A percentile compares a stretch with the other conserved stretches of the same genome.
Evolutionary conservation across 768 basidiomycete genomes (phyloP).

Genomic region (Daedaleopsis sinensis): DNA sequence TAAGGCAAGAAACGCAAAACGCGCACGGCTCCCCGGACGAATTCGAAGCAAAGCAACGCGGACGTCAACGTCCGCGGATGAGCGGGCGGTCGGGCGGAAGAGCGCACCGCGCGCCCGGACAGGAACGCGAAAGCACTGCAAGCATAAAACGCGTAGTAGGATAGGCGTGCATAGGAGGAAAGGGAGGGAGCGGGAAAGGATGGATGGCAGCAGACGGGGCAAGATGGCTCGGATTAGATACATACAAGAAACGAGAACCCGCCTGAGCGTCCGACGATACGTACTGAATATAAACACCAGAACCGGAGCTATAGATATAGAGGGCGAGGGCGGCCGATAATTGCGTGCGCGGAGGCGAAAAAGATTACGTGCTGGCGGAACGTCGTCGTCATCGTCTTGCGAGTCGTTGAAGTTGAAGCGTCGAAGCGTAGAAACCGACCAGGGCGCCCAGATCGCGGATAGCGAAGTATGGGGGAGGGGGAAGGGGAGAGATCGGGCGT

Average conservation of each 20-base stretch:
- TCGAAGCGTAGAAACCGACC: background rate
- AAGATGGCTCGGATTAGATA: background rate
- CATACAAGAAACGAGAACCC: constrained; percentile 17
- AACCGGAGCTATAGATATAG: constrained; percentile 18
- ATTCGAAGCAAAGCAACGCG: background rate
- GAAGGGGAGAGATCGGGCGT: background rate
- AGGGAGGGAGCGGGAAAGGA: background rate
- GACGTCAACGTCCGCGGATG: background rate
- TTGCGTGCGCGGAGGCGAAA: background rate
- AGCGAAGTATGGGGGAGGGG: background rate
- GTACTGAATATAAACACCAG: constrained; percentile 14
- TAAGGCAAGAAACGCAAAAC: background rate
- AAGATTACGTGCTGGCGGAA: background rate
- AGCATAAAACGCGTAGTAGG: constrained; percentile 14
- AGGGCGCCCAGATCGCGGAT: background rate
- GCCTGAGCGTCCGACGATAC: constrained; percentile 18
- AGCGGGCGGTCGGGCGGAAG: background rate
- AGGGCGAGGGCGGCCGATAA: background rate
- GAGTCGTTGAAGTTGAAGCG: background rate
- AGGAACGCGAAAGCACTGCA: constrained; percentile 4
- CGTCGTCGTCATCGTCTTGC: background rate
- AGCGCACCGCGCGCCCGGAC: background rate
- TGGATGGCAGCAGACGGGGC: background rate
- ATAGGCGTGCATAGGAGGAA: background rate
- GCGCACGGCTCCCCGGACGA: too few relatives aligned